A percentile compares a stretch with the other conserved stretches of the same genome.
Conservation (phyloP, 108 stramenopile species). For the Bacterosira constricta region DNA sequence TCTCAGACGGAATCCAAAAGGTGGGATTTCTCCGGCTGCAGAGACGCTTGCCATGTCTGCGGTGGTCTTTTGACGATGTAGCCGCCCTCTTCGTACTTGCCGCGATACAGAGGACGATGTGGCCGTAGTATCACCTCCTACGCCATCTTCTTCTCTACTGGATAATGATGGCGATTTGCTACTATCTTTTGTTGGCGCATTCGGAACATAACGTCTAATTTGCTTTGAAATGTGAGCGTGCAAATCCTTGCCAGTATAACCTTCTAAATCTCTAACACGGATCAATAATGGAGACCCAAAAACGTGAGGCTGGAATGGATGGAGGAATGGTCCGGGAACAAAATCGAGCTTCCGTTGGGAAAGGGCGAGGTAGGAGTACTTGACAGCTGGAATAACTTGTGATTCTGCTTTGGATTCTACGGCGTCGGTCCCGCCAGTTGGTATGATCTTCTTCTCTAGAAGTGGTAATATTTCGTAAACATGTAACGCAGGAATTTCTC, state of each 20-base stretch:
- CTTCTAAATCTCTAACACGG: conserved; percentile 70
- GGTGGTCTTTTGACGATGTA: conserved; percentile 54
- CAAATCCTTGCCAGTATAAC: conserved; percentile 72
- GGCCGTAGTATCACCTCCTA: not conserved
- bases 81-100: conserved; percentile 45
- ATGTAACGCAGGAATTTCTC: conserved; percentile 75
- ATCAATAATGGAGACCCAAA: conserved; percentile 86
- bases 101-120: conserved; percentile 13
- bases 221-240: conserved; percentile 76
- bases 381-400: conserved; percentile 20
- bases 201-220: conserved; percentile 66
- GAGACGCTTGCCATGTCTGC: conserved; percentile 75
- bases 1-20: conserved; percentile 85
- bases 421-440: conserved; percentile 3
- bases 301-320: conserved; percentile 71
- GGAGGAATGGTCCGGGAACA: conserved; percentile 62
- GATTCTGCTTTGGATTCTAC: conserved; percentile 15
- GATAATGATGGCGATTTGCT: not conserved
- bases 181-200: conserved; percentile 44
- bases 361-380: conserved; percentile 75
- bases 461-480: conserved; percentile 80
- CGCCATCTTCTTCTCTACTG: not conserved
- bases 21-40: conserved; percentile 76
- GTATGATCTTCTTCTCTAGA: not conserved
- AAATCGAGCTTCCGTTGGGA: conserved; percentile 77